Evolutionary conservation across 2,329 filamentous ascomycete species (phyloP).

Genomic region (Exserohilum rostratum): DNA sequence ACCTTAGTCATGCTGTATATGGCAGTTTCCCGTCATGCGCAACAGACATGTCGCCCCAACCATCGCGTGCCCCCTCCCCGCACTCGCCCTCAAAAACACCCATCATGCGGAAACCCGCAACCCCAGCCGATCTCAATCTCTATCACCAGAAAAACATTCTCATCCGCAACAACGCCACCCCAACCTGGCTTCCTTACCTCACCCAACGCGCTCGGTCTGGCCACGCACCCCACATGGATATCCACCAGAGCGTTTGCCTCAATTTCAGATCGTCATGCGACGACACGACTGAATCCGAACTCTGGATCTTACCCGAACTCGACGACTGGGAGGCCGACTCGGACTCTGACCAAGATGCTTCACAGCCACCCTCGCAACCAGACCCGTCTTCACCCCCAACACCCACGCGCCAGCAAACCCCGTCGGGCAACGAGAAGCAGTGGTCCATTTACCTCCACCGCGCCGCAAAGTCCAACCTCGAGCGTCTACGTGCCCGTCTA

Average conservation of each 20-base stretch:
- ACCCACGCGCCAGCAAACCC: background rate
- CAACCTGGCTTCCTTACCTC: constrained; percentile 22
- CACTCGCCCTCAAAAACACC: constrained; percentile 8
- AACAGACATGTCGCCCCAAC: constrained; percentile 13
- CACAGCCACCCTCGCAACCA: background rate
- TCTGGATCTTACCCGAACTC: constrained; percentile 43
- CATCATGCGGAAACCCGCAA: constrained; percentile 14
- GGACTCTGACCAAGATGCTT: background rate
- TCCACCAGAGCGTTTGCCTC: constrained; percentile 35
- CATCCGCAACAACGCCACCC: constrained; percentile 1
- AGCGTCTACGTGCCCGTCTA: constrained; percentile 33
- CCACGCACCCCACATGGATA: constrained; percentile 10
- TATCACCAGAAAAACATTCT: constrained; percentile 10
- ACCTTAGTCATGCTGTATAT: constrained; percentile 25
- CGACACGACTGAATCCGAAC: constrained; percentile 28
- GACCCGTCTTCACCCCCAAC: background rate
- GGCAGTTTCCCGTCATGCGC: constrained; percentile 26
- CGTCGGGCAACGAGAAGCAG: background rate
- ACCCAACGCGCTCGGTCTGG: constrained; percentile 15
- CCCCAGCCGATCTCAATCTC: background rate
- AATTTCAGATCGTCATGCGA: constrained; percentile 21
- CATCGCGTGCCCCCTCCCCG: constrained; percentile 17
- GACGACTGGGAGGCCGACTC: constrained; percentile 36
- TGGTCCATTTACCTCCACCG: constrained; percentile 31
- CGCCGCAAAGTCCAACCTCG: constrained; percentile 39